Conservation (phyloP, 2,329 filamentous ascomycete species). For the Talaromyces sp. region DNA sequence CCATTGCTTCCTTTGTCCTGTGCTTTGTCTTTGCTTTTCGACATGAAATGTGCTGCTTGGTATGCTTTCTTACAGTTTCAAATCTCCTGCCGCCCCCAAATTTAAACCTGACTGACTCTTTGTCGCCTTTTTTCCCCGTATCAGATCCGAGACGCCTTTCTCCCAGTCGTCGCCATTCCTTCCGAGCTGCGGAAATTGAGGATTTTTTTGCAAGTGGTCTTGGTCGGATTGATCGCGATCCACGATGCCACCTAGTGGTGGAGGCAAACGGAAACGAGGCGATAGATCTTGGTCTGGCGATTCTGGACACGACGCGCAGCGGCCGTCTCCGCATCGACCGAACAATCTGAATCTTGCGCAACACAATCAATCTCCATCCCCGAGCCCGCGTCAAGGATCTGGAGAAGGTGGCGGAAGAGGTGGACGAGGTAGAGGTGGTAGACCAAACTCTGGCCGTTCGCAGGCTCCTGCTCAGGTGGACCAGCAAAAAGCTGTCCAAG, state of each 20-base stretch:
- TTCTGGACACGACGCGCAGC: constrained; percentile 31
- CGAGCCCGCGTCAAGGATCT: constrained; percentile 28
- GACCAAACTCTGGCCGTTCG: constrained; percentile 30
- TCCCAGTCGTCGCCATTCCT: constrained; percentile 19
- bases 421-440: constrained; percentile 32
- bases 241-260: constrained; percentile 46
- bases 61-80: constrained; percentile 1
- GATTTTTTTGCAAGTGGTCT: constrained; percentile 5
- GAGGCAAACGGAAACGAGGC: constrained; percentile 51
- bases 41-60: constrained; percentile 3
- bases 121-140: background rate
- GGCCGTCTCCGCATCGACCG: constrained; percentile 43
- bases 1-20: constrained; percentile 6
- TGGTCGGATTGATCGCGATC: constrained; percentile 4
- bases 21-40: background rate
- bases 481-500: constrained; percentile 22
- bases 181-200: constrained; percentile 19
- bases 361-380: constrained; percentile 37
- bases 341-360: constrained; percentile 48
- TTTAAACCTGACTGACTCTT: background rate
- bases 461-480: constrained; percentile 29
- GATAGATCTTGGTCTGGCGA: constrained; percentile 41
- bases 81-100: background rate
- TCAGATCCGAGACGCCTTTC: background rate
- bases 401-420: constrained; percentile 33